A percentile compares a stretch with the other conserved stretches of the same genome.
Conservation (phyloP, 768 basidiomycete genomes). For the Boletus rubroflammeus region DNA sequence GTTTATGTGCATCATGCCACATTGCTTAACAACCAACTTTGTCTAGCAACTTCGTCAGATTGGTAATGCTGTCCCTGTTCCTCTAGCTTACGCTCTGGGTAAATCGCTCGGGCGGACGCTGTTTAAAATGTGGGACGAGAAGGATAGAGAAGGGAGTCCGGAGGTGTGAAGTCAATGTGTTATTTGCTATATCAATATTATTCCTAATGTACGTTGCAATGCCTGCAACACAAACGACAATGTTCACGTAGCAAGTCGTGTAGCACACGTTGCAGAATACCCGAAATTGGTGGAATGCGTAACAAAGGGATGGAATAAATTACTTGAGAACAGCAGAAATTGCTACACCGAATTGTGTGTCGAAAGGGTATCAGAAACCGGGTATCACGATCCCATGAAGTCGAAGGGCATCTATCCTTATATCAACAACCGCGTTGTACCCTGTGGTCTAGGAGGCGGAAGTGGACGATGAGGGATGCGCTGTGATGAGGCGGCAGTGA, state of each 20-base stretch:
- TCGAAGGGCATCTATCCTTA: background rate
- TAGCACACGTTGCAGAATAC: background rate
- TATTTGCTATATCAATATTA: background rate
- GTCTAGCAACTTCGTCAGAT: conserved; percentile 70
- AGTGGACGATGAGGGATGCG: conserved; percentile 33
- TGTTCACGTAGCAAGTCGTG: background rate
- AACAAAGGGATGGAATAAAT: conserved; percentile 12
- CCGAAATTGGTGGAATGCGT: background rate
- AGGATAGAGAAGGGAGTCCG: conserved; percentile 44
- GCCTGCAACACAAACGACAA: background rate
- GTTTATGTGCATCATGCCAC: background rate
- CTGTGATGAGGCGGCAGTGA: conserved; percentile 32
- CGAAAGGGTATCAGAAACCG: conserved; percentile 19
- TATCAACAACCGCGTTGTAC: conserved; percentile 10
- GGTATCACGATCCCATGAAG: conserved; percentile 11
- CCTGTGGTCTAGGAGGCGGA: conserved; percentile 18
- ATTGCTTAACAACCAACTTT: background rate
- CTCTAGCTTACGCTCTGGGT: conserved; percentile 62
- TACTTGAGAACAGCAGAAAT: background rate
- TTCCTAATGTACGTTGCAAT: conserved; percentile 2
- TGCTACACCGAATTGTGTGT: background rate
- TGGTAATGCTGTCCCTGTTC: conserved; percentile 76
- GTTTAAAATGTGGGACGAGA: conserved; percentile 42
- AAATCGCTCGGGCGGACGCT: conserved; percentile 43
- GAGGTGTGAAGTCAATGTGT: conserved; percentile 27